A percentile compares a stretch with the other conserved stretches of the same genome.
Evolutionary conservation across 139 green algal species (phyloP).

Genomic region (Zygnema circumcarinatum): DNA sequence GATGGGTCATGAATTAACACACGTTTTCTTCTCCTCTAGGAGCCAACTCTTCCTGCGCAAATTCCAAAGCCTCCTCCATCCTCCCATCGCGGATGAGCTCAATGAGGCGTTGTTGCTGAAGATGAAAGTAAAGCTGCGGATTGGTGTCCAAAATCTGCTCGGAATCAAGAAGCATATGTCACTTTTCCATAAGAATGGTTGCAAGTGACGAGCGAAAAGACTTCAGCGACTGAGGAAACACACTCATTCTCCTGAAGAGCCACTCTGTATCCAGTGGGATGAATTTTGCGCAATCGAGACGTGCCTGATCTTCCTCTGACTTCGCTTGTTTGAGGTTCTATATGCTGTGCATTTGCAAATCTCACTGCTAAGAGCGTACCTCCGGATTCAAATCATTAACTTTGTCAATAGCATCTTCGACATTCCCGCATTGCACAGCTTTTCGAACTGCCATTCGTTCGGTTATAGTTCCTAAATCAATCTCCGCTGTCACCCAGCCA

Average conservation of each 20-base stretch:
- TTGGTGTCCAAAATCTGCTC: slow-evolving; percentile 79
- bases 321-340: no score
- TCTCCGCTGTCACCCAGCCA: slow-evolving; percentile 48
- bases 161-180: slow-evolving; percentile 25
- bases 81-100: slow-evolving; percentile 88
- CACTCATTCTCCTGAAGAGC: no score
- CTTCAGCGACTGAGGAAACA: no score
- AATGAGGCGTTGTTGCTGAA: slow-evolving; percentile 96
- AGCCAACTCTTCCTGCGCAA: slow-evolving; percentile 90
- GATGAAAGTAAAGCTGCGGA: slow-evolving; percentile 86
- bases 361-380: slow-evolving; percentile 45
- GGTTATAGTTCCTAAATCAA: slow-evolving; percentile 81
- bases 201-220: no score
- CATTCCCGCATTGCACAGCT: slow-evolving; percentile 81
- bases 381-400: slow-evolving; percentile 92
- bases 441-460: slow-evolving; percentile 89
- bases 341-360: no score
- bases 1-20: neutral
- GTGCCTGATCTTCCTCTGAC: no score
- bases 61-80: slow-evolving; percentile 84
- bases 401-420: slow-evolving; percentile 83
- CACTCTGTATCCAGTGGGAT: no score
- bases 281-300: no score
- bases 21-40: slow-evolving; percentile 88
- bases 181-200: no score